A percentile compares a stretch with the other conserved stretches of the same genome.
Conservation (phyloP, 73 alveolate species). For the Effrenium voratum region DNA sequence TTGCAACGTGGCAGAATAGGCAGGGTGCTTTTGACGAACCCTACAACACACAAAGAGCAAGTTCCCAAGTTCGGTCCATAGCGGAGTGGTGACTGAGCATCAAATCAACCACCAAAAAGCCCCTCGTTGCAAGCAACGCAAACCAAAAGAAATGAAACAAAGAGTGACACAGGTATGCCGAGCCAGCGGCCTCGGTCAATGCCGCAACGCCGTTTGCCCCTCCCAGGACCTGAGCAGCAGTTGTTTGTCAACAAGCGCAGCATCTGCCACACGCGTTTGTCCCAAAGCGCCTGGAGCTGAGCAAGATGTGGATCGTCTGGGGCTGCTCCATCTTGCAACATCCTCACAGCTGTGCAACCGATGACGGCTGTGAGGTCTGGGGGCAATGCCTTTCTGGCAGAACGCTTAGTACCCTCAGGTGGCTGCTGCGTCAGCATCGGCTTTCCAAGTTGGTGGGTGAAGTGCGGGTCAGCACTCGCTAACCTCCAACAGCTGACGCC, state of each 20-base stretch:
- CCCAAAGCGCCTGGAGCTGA: background rate
- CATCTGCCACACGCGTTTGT: background rate
- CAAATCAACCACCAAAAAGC: too few relatives aligned
- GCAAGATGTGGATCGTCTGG: constrained; percentile 39
- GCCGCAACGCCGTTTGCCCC: constrained; percentile 42
- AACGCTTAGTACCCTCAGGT: too few relatives aligned
- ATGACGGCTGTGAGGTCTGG: background rate
- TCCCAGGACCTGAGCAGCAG: constrained; percentile 17
- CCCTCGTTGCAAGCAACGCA: too few relatives aligned
- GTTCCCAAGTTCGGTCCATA: too few relatives aligned
- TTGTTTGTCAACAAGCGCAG: too few relatives aligned
- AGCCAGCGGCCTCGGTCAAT: background rate
- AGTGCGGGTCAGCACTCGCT: background rate
- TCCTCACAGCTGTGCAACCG: background rate
- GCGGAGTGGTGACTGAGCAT: too few relatives aligned
- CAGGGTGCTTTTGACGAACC: too few relatives aligned
- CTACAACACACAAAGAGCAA: too few relatives aligned
- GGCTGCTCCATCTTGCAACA: constrained; percentile 42
- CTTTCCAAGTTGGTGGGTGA: constrained; percentile 1
- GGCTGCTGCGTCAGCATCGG: background rate
- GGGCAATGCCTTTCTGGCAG: background rate
- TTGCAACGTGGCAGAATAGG: too few relatives aligned
- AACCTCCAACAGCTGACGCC: constrained; percentile 22
- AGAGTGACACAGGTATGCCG: background rate
- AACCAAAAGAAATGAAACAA: too few relatives aligned